Evolutionary conservation across 306 rosid species (phyloP).

Genomic region (Medicago ruthenica): DNA sequence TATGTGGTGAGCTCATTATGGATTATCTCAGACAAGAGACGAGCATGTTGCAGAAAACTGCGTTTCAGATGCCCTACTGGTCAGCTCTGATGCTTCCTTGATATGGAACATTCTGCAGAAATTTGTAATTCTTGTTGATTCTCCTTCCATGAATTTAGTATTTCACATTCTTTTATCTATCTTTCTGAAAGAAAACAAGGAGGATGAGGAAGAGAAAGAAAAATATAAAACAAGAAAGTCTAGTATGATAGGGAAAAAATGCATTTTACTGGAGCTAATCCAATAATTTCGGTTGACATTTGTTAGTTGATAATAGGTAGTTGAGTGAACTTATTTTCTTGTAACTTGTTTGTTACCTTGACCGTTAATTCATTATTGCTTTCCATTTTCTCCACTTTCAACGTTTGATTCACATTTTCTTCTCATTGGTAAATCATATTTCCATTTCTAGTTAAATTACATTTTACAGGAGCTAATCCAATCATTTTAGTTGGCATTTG

Average conservation of each 20-base stretch:
- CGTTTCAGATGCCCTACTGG: conserved; percentile 39
- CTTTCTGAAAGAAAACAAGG: conserved; percentile 16
- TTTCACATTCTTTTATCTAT: conserved; percentile 34
- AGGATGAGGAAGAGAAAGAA: conserved; percentile 17
- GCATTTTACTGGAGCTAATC: conserved; percentile 36
- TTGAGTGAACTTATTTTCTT: conserved; percentile 14
- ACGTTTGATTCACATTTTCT: background rate
- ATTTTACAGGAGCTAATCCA: conserved; percentile 34
- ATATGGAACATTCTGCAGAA: conserved; percentile 36
- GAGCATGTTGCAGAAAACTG: conserved; percentile 43
- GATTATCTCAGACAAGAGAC: conserved; percentile 40
- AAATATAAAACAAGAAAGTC: conserved; percentile 25
- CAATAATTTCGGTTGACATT: conserved; percentile 39
- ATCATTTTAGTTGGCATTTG: conserved; percentile 38
- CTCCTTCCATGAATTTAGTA: conserved; percentile 42
- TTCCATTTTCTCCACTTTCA: conserved; percentile 21
- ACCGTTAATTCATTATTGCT: conserved; percentile 34
- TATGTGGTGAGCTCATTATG: conserved; percentile 42
- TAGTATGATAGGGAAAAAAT: conserved; percentile 22
- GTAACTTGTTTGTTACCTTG: conserved; percentile 29
- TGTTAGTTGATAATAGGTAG: conserved; percentile 37
- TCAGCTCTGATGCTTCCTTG: conserved; percentile 42
- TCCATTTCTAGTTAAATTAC: conserved; percentile 13
- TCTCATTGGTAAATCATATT: background rate
- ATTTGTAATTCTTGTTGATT: conserved; percentile 34